A percentile compares a stretch with the other conserved stretches of the same genome.
phyloP scores from a whole-genome alignment of 2,329 filamentous ascomycete species.

The Penicillium sp. region DNA sequence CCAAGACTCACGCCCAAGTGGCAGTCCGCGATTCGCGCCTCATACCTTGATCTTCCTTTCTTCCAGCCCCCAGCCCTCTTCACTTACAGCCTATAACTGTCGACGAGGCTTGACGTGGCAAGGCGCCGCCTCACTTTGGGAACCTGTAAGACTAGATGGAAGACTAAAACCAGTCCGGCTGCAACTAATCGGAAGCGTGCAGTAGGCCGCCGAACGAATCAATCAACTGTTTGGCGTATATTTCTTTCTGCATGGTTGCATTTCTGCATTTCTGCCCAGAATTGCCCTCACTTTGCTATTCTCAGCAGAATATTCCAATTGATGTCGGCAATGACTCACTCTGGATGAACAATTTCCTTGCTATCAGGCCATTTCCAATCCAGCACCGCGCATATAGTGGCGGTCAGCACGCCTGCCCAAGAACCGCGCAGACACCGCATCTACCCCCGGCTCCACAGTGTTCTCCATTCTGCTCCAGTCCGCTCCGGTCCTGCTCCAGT shows the following conservation, averaged over 20 bases:
- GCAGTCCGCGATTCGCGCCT: neutral
- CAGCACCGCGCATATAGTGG: conserved; percentile 16
- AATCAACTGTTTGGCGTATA: neutral
- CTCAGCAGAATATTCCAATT: neutral
- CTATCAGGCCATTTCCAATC: neutral
- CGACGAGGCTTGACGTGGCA: conserved; percentile 15
- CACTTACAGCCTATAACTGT: neutral
- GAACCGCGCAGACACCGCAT: conserved; percentile 1
- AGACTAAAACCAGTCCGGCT: conserved; percentile 5
- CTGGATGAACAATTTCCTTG: neutral
- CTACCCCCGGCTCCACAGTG: neutral
- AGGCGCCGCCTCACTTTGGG: conserved; percentile 21
- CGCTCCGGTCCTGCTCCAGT: neutral
- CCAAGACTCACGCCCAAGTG: neutral
- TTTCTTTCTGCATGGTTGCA: neutral
- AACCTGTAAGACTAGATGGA: neutral
- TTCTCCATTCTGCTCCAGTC: neutral
- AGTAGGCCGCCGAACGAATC: conserved; percentile 3
- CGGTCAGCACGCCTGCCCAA: conserved; percentile 26
- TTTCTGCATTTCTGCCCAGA: conserved; percentile 20
- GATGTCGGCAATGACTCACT: neutral
- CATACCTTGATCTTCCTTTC: neutral
- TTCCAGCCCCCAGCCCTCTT: neutral
- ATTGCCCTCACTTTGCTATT: neutral
- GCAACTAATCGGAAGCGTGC: conserved; percentile 15